Conservation (phyloP, 2,329 filamentous ascomycete genomes). For the Cladorrhinum sp. region DNA sequence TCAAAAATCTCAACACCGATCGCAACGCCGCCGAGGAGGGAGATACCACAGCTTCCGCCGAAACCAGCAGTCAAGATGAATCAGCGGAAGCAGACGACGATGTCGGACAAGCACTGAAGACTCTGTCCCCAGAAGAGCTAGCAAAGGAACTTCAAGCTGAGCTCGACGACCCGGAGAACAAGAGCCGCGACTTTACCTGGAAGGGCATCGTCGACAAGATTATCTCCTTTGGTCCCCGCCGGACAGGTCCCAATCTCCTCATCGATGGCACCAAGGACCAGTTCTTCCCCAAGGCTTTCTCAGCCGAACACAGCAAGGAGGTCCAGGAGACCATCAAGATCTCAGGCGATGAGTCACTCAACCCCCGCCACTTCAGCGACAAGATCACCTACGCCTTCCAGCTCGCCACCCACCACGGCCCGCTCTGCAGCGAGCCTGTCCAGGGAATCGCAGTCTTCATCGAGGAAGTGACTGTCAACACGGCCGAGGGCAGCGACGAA, state of each 20-base stretch:
- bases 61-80: constrained; percentile 38
- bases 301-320: constrained; percentile 30
- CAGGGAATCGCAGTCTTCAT: constrained; percentile 91
- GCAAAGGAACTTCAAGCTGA: constrained; percentile 65
- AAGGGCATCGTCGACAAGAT: constrained; percentile 74
- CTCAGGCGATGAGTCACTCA: constrained; percentile 48
- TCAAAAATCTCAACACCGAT: constrained; percentile 77
- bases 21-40: constrained; percentile 50
- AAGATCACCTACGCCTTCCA: constrained; percentile 95
- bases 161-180: constrained; percentile 61
- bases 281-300: constrained; percentile 69
- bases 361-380: constrained; percentile 72
- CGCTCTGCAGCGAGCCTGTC: constrained; percentile 87
- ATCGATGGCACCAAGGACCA: constrained; percentile 75
- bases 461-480: constrained; percentile 68
- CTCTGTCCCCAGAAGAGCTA: constrained; percentile 72
- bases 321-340: constrained; percentile 32
- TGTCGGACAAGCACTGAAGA: constrained; percentile 52
- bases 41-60: not conserved
- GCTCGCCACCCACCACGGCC: constrained; percentile 81
- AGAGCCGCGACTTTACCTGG: constrained; percentile 70
- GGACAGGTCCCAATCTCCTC: constrained; percentile 83
- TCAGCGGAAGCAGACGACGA: constrained; percentile 52
- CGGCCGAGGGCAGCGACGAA: constrained; percentile 44
- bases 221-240: constrained; percentile 81